These are phyloP conservation scores for Athelia sp. DNA, from an alignment of 1,284 basidiomycete species.

Conservation along the genomic window DNA sequence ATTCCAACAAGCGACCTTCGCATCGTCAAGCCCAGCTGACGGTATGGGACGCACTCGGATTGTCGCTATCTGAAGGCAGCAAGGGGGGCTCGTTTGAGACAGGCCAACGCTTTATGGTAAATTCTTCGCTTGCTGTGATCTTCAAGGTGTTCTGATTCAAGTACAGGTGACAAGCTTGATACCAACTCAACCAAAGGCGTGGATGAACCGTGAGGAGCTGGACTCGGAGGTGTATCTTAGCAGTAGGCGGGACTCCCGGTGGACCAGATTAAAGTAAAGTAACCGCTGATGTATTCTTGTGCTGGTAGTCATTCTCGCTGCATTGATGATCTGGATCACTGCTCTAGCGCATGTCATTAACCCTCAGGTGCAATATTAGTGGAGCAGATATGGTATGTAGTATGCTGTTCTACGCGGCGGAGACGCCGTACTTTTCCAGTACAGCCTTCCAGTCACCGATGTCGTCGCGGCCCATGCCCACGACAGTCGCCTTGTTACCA, in stretches of 20 bases:
- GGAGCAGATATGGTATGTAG: background rate
- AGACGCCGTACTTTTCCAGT: slow-evolving; percentile 67
- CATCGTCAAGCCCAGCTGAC: slow-evolving; percentile 71
- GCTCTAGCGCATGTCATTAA: background rate
- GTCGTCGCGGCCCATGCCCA: slow-evolving; percentile 72
- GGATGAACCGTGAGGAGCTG: slow-evolving; percentile 50
- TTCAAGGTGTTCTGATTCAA: background rate
- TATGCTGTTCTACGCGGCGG: slow-evolving; percentile 10
- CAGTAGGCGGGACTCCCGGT: slow-evolving; percentile 57
- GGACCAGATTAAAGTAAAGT: slow-evolving; percentile 35
- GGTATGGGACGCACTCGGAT: slow-evolving; percentile 73
- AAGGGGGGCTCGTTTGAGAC: slow-evolving; percentile 51
- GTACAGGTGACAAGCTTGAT: slow-evolving; percentile 57
- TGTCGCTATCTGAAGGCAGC: slow-evolving; percentile 46
- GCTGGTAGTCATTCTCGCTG: background rate
- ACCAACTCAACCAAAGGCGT: slow-evolving; percentile 56
- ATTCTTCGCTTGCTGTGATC: slow-evolving; percentile 14
- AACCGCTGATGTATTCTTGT: background rate
- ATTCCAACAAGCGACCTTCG: slow-evolving; percentile 41
- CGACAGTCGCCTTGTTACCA: slow-evolving; percentile 60
- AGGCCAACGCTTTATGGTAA: slow-evolving; percentile 70
- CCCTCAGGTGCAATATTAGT: background rate
- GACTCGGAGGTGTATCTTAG: slow-evolving; percentile 58
- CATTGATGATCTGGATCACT: background rate
- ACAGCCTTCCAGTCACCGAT: slow-evolving; percentile 53